phyloP scores from a whole-genome alignment of 306 rosid species.

The Gillenia trifoliata region DNA sequence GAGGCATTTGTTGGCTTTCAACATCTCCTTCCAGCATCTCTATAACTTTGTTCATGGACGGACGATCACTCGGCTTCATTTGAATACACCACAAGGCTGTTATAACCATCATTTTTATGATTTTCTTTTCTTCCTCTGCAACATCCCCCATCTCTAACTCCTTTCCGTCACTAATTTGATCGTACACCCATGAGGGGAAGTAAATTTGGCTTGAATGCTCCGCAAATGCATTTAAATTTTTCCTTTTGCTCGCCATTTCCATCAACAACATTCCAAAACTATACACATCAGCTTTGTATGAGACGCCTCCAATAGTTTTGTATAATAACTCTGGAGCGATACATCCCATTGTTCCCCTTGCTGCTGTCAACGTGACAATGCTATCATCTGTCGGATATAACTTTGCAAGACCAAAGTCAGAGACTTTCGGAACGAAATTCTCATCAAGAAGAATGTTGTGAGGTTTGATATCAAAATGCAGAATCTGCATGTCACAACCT shows the following conservation, averaged over 20 bases:
- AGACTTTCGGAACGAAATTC: conserved; percentile 1
- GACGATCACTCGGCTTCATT: conserved; percentile 8
- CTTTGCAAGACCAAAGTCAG: conserved; percentile 5
- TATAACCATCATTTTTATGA: not conserved
- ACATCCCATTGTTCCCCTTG: conserved; percentile 9
- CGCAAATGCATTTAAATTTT: not conserved
- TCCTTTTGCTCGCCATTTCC: conserved; percentile 4
- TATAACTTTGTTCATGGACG: not conserved
- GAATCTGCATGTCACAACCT: too few relatives aligned
- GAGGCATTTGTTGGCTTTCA: not conserved
- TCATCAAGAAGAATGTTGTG: not conserved
- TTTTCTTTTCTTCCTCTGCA: not conserved
- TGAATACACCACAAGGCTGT: conserved; percentile 12
- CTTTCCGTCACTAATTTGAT: not conserved
- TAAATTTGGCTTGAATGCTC: conserved; percentile 10
- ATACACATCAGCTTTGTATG: conserved; percentile 5
- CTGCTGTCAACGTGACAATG: not conserved
- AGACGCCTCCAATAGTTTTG: not conserved
- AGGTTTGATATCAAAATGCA: too few relatives aligned
- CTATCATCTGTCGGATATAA: not conserved
- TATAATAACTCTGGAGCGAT: not conserved
- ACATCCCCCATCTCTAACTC: not conserved
- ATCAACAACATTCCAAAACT: conserved; percentile 5
- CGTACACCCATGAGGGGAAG: not conserved
- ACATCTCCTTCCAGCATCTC: conserved; percentile 6